These are phyloP conservation scores for Priceomyces fermenticarens DNA, from an alignment of 805 yeast genomes.

Conservation along the genomic window DNA sequence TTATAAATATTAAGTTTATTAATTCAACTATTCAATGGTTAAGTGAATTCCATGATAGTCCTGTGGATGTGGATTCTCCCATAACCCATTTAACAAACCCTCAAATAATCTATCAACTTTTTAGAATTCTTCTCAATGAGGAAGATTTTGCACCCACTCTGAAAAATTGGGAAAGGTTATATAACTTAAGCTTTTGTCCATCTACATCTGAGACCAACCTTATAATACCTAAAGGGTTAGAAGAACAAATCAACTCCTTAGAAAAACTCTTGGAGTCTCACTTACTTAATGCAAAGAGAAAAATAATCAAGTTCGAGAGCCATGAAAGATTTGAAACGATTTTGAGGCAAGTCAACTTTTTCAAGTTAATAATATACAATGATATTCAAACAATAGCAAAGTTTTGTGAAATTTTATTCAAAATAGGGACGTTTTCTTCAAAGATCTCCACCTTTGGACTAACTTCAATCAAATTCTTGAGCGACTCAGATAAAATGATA, in stretches of 20 bases:
- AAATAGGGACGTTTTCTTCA: constrained; percentile 20
- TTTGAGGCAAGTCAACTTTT: constrained; percentile 7
- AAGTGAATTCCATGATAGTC: constrained; percentile 17
- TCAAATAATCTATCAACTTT: constrained; percentile 9
- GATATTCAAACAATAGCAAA: constrained; percentile 13
- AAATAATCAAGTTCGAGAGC: constrained; percentile 2
- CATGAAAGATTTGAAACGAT: constrained; percentile 4
- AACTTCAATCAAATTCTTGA: constrained; percentile 14
- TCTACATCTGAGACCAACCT: not conserved
- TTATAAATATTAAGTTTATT: constrained; percentile 9
- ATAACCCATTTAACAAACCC: constrained; percentile 14
- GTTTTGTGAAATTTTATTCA: constrained; percentile 15
- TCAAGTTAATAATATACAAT: constrained; percentile 12
- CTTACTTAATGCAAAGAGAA: constrained; percentile 6
- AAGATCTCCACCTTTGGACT: constrained; percentile 17
- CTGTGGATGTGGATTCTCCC: constrained; percentile 7
- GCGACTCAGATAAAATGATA: constrained; percentile 11
- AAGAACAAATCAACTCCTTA: constrained; percentile 1
- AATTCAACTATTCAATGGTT: constrained; percentile 21
- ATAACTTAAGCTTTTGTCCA: not conserved
- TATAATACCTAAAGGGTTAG: constrained; percentile 4
- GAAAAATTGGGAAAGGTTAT: constrained; percentile 1
- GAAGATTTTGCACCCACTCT: constrained; percentile 12
- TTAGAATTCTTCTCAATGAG: constrained; percentile 11
- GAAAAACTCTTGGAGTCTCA: constrained; percentile 6